Percentiles rank a stretch among this genome's conserved stretches.
These are phyloP conservation scores for Tolypocladium paradoxum DNA, from an alignment of 2,329 filamentous ascomycete species.

Conservation along the genomic window DNA sequence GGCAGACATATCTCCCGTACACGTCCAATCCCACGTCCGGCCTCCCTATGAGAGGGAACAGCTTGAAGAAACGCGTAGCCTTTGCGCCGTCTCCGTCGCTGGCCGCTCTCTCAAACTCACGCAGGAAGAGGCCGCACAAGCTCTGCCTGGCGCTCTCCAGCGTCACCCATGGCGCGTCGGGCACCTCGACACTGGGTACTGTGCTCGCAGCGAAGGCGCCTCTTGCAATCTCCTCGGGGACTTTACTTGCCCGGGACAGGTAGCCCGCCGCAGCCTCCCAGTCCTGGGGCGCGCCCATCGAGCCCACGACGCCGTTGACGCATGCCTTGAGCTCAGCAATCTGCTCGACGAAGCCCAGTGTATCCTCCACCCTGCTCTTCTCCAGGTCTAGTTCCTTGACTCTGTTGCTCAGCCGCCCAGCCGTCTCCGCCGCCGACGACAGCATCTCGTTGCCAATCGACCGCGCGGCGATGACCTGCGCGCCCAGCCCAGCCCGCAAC, in stretches of 20 bases:
- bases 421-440: conserved; percentile 73
- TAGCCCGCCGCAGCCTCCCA: conserved; percentile 96
- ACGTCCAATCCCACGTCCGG: conserved; percentile 86
- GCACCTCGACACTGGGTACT: conserved; percentile 91
- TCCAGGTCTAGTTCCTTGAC: conserved; percentile 85
- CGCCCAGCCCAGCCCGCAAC: conserved; percentile 75
- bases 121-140: conserved; percentile 77
- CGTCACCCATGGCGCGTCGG: conserved; percentile 79
- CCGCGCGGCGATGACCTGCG: conserved; percentile 75
- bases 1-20: conserved; percentile 91
- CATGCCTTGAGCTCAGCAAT: conserved; percentile 95
- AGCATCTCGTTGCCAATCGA: conserved; percentile 87
- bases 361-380: conserved; percentile 83
- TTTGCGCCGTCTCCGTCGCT: conserved; percentile 76
- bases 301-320: conserved; percentile 84
- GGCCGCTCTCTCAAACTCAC: conserved; percentile 90
- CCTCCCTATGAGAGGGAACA: conserved; percentile 87
- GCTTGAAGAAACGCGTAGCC: conserved; percentile 94
- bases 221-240: conserved; percentile 69
- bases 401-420: conserved; percentile 71
- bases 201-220: conserved; percentile 84
- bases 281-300: conserved; percentile 95
- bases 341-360: conserved; percentile 85
- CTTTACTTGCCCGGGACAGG: conserved; percentile 68
- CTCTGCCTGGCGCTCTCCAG: conserved; percentile 81